A percentile compares a stretch with the other conserved stretches of the same genome.
phyloP scores from a whole-genome alignment of 148 eudicot genomes.

The Arbutus unedo region DNA sequence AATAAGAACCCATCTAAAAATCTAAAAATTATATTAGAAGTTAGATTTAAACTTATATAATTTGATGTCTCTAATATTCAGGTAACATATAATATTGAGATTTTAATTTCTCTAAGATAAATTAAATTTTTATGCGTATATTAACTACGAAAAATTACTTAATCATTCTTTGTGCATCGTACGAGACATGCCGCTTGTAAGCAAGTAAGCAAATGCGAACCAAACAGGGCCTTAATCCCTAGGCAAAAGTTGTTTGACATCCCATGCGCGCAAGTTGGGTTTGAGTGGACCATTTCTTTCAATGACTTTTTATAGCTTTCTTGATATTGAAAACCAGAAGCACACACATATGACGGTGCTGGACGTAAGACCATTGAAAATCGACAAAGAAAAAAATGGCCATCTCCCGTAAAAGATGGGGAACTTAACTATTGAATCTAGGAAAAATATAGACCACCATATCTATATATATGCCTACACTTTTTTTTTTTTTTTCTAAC shows the following conservation, averaged over 20 bases:
- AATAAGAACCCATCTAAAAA: no score
- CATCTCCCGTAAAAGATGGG: background rate
- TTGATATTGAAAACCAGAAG: background rate
- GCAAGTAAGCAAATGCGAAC: background rate
- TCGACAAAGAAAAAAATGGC: background rate
- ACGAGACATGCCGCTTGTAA: no score
- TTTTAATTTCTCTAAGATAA: no score
- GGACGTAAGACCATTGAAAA: conserved; percentile 1
- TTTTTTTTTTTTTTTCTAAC: background rate
- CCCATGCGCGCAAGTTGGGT: conserved; percentile 7
- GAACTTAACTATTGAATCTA: background rate
- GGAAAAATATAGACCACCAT: background rate
- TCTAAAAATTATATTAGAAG: no score
- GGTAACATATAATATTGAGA: no score
- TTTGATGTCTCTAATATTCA: no score
- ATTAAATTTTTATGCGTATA: no score
- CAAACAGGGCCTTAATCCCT: background rate
- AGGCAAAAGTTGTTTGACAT: conserved; percentile 4
- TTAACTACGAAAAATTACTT: no score
- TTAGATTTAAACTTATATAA: no score
- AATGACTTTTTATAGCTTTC: background rate
- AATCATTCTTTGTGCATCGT: no score
- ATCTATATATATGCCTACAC: background rate
- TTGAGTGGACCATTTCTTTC: background rate
- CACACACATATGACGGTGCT: background rate